Evolutionary conservation across 177 flowering plant genomes (phyloP), one percentile per base, ranked within the genome.

Genomic region (Vitis hybrid): DNA sequence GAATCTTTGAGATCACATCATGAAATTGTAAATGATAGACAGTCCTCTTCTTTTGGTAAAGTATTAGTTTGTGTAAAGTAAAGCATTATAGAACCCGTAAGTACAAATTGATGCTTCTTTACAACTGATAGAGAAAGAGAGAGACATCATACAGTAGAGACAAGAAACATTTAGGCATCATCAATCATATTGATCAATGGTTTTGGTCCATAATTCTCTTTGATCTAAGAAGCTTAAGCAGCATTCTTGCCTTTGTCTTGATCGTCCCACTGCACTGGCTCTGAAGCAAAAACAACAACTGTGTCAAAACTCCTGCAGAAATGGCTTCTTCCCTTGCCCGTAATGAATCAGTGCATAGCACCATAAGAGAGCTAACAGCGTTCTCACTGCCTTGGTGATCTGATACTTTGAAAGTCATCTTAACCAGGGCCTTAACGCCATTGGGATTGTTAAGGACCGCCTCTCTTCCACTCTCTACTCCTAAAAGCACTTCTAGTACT

Each of bases 191-290:
- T 32, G 14, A 57, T 18, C 52, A 32, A 65, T 69, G 71, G 24
- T 59, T 81, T 79, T 61, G 68, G 21, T 79, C 85, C 71, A 75
- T 73, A 61, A 12, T 54, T 68, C 81, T 79, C 80, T 73, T 73
- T 21, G 82, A 75, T 70, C 89, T 81, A 21, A 89, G 89, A 77
- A 89, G 68, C 77, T 91, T 91, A 48, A 91, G 85, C 82, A 91
- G 52, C 79, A 77, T 68, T 74, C 92, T 85, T 35, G 92, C 93
- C 81, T 78, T 88, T 52, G 76, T 77, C 76, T 89, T 91, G 24
- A 79, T 80, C 73, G 83, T 80, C 17, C 67, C 70, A 72, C 77
- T 73, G 21, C 91, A 88, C 76, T 89, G 91, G 79, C 92, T 89
- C 77, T 89, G 94, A 12, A 91, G 74, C 1, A 91, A 85, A 65